Percentiles rank a stretch among this genome's conserved stretches.
Conservation (phyloP, 2,329 filamentous ascomycete genomes). For the Colletotrichum sublineola region DNA sequence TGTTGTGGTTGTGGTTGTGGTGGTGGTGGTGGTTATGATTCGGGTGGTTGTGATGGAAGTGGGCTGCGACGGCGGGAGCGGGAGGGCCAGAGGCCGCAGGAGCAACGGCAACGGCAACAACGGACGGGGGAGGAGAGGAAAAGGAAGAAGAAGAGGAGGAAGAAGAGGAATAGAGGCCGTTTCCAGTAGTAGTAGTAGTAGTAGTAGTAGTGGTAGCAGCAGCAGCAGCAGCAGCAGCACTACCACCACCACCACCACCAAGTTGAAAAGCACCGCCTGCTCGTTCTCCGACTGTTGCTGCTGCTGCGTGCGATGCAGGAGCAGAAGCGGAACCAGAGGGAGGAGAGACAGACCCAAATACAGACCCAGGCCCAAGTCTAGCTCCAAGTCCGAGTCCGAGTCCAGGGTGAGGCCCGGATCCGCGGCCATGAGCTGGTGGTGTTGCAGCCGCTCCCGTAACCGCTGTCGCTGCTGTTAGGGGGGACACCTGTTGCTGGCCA, state of each 20-base stretch:
- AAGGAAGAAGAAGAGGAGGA: neutral
- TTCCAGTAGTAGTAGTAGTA: too few species aligned
- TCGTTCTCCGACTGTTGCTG: neutral
- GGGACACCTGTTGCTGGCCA: neutral
- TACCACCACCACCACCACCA: neutral
- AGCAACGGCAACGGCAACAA: slow-evolving; percentile 3
- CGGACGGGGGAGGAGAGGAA: neutral
- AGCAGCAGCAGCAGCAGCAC: too few species aligned
- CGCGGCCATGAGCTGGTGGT: neutral
- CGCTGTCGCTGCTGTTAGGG: slow-evolving; percentile 1
- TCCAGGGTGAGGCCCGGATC: neutral
- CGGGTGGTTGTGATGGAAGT: slow-evolving; percentile 4
- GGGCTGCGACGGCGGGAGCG: slow-evolving; percentile 16
- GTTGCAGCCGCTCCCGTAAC: neutral
- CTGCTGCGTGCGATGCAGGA: neutral
- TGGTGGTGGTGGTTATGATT: neutral
- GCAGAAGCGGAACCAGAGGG: neutral
- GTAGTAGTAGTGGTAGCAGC: too few species aligned
- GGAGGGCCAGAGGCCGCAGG: slow-evolving; percentile 7
- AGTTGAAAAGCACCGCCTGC: neutral
- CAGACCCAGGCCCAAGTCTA: neutral
- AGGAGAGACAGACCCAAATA: slow-evolving; percentile 6
- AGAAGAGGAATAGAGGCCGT: neutral
- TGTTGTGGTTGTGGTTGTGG: slow-evolving; percentile 14
- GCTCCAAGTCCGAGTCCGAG: too few species aligned